Conservation (phyloP, 2,329 filamentous ascomycete species). For the Aaosphaeria pasadenensis region DNA sequence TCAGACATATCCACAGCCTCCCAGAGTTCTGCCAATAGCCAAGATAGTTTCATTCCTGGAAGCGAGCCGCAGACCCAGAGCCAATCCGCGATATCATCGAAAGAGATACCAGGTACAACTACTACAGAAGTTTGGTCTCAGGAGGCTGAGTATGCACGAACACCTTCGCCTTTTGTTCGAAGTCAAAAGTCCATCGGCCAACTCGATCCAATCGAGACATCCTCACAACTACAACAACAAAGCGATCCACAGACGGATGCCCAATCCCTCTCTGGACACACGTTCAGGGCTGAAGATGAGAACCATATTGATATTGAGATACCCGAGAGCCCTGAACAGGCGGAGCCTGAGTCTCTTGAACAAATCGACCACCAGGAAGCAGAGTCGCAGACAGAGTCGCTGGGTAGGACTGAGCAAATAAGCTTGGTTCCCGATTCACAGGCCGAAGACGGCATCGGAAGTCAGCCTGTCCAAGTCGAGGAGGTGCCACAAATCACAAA, state of each 20-base stretch:
- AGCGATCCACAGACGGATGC: background rate
- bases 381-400: too few relatives aligned
- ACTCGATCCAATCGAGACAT: background rate
- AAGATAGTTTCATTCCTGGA: background rate
- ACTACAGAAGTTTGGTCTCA: background rate
- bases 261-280: too few relatives aligned
- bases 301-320: background rate
- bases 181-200: background rate
- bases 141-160: background rate
- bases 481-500: too few relatives aligned
- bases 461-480: too few relatives aligned
- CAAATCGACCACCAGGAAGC: too few relatives aligned
- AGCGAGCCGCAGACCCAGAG: too few relatives aligned
- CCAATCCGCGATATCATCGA: too few relatives aligned
- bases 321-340: conserved; percentile 1
- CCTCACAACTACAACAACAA: background rate
- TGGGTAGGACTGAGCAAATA: too few relatives aligned
- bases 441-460: too few relatives aligned
- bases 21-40: background rate
- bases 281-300: background rate
- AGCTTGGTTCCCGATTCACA: too few relatives aligned
- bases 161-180: background rate
- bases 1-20: background rate
- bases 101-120: background rate
- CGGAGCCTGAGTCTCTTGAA: background rate